Evolutionary conservation across 2,329 filamentous ascomycete genomes (phyloP).

Genomic region (Amesomyces nigricolor): DNA sequence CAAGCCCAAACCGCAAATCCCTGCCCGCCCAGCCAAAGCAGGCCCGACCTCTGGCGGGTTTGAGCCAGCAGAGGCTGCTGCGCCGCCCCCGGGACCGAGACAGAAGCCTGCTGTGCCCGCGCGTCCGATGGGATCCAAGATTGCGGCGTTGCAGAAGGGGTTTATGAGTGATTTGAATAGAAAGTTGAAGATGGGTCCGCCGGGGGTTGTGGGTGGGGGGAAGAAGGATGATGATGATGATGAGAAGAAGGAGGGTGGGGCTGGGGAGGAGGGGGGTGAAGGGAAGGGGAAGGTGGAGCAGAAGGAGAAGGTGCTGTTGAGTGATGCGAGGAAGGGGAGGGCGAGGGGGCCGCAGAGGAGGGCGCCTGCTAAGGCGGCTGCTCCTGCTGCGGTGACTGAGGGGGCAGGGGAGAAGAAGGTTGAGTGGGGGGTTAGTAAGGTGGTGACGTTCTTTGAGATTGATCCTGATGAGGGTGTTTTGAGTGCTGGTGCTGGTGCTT

Average conservation of each 20-base stretch:
- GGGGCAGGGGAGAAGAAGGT: conserved; percentile 29
- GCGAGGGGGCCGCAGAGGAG: conserved; percentile 73
- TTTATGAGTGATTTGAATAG: conserved; percentile 94
- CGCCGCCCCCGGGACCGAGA: conserved; percentile 35
- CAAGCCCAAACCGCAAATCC: conserved; percentile 57
- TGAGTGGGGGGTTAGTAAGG: conserved; percentile 42
- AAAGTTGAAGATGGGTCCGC: conserved; percentile 76
- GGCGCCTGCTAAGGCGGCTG: conserved; percentile 31
- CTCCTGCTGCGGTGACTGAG: conserved; percentile 30
- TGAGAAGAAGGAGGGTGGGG: conserved; percentile 55
- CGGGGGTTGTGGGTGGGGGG: no score
- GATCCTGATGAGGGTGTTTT: conserved; percentile 45
- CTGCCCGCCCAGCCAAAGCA: conserved; percentile 57
- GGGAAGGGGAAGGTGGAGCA: conserved; percentile 48
- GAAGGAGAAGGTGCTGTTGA: conserved; percentile 69
- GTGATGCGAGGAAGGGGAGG: conserved; percentile 83
- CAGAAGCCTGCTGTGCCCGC: conserved; percentile 83
- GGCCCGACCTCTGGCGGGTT: conserved; percentile 36
- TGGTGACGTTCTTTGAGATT: conserved; percentile 48
- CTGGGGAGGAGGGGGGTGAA: conserved; percentile 50
- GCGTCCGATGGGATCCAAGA: conserved; percentile 75
- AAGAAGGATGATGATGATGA: no score
- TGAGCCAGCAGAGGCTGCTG: conserved; percentile 37
- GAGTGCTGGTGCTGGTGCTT: conserved; percentile 29
- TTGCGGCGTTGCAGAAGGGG: conserved; percentile 81